Evolutionary conservation across 331 rosid species (phyloP), one percentile per base, ranked within the genome.

Genomic region (Acacia pycnantha): DNA sequence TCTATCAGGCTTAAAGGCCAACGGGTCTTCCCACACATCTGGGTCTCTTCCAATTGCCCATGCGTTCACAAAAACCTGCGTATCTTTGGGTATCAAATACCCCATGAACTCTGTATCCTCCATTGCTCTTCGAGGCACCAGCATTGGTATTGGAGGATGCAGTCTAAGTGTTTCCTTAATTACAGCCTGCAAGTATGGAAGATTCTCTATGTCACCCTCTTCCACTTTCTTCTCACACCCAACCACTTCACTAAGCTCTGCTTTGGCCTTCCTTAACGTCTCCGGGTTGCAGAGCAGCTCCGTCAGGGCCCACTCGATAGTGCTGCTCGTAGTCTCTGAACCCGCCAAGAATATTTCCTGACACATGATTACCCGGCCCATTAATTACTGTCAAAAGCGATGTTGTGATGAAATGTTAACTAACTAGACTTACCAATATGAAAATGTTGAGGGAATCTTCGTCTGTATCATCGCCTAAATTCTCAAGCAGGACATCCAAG

Each of bases 31-130:
- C 91, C 89, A 87, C 31, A 43, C 92, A 41, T 82, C 83, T 3
- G 92, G 86, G 81, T 93, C 94, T 84, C 92, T 90, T 13, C 94
- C 97, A 1, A 93, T 91, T 3, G 94, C 93, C 94, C 95, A 91
- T 0, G 89, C 86, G 54, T 93, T 90, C 43, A 91, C 91, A 31
- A 90, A 88, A 0, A 91, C 90, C 68, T 90, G 92, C 5, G 97
- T 89, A 68, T 88, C 79, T 80, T 82, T 84, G 10, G 97, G 97
- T 43, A 89, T 68, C 12, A 66, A 9, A 84, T 82, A 86, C 6
- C 93, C 91, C 91, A 85, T 24, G 76, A 72, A 72, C 15, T 47
- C 33, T 29, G 94, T 87, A 31, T 91, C 92, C 13, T 82, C 9
- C 11, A 44, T 56, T 2, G 97, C 89, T 29, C 78, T 89, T 22